Base-by-base conservation (phyloP, 495 filamentous ascomycete species). In the Thermothielavioides terrestris region DNA sequence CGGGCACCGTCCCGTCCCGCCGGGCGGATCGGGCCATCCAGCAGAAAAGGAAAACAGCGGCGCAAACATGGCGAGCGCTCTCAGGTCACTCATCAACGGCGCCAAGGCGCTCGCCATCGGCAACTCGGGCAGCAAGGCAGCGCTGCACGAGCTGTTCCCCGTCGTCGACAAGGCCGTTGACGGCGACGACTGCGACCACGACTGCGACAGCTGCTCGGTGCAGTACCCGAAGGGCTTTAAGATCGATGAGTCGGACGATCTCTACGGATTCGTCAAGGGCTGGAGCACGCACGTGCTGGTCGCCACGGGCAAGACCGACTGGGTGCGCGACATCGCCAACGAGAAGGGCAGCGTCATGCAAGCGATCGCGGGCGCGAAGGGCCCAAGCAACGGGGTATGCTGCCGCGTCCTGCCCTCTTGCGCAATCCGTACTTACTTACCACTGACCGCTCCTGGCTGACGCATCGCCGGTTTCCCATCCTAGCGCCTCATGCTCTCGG, bases 291-390 rank as follows among this genome's bases (percentile, higher is more conserved):
- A 98, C 65, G 60, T 94, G 47, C 74, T 98, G 32, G 88, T 98
- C 15, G 92, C 91, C 10, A 98, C 92, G 2, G 89, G 89, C 34
- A 94, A 96, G 72, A 82, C 83, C 20, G 94, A 98, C 68, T 98
- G 92, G 92, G 83, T 90, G 56, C 69, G 86, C 40, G 84, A 95
- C 68, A 86, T 97, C 12, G 82, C 80, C 37, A 86, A 97, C 57
- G 92, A 97, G 70, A 79, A 81, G 66, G 94, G 89, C 1, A 95
- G 89, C 61, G 79, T 98, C 23, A 97, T 98, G 92, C 82, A 94
- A 70, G 94, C 90, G 7, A 79, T 97, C 60, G 81, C 76, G 6
- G 68, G 69, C 9, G 68, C 81, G 23, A 77, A 79, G 58, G 59
- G 46, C 42, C 83, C 85, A 0, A 75, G 62, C 45, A 94, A 91